These are phyloP conservation scores for Oryza glaberrima DNA, from an alignment of 176 grass and related monocot genomes.

Conservation along the genomic window DNA sequence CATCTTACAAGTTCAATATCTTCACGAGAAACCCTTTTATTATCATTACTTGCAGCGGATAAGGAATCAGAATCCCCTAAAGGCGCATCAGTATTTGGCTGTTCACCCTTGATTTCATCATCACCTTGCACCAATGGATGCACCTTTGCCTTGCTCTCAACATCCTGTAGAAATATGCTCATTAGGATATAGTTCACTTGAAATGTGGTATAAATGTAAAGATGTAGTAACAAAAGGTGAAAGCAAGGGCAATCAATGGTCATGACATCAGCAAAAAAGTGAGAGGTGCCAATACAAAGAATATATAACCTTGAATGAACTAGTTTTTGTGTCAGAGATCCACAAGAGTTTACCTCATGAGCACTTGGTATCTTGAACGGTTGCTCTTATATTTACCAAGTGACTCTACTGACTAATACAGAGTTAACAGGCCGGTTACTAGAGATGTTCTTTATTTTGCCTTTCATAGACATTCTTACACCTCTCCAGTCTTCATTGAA, in stretches of 20 bases:
- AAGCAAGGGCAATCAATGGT: not conserved
- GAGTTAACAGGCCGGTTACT: not conserved
- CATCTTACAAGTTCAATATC: constrained; percentile 84
- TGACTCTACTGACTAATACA: not conserved
- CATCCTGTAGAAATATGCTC: constrained; percentile 49
- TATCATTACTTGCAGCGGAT: constrained; percentile 47
- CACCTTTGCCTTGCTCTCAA: constrained; percentile 55
- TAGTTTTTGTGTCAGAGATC: not conserved
- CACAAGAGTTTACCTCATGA: not conserved
- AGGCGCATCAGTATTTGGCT: constrained; percentile 53
- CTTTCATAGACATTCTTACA: not conserved
- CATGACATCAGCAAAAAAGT: not conserved
- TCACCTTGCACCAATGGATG: constrained; percentile 45
- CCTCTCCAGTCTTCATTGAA: not conserved
- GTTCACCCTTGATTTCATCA: constrained; percentile 50
- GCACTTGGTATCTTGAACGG: not conserved
- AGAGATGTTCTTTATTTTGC: not conserved
- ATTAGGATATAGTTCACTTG: constrained; percentile 19
- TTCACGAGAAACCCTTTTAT: constrained; percentile 80
- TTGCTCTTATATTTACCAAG: not conserved
- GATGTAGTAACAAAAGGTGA: not conserved
- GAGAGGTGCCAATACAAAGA: not conserved
- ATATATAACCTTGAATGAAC: not conserved
- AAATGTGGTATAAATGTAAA: constrained; percentile 9
- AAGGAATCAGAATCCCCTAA: constrained; percentile 59